These are phyloP conservation scores for Conringia planisiliqua DNA, from an alignment of 345 rosid species.

Conservation along the genomic window DNA sequence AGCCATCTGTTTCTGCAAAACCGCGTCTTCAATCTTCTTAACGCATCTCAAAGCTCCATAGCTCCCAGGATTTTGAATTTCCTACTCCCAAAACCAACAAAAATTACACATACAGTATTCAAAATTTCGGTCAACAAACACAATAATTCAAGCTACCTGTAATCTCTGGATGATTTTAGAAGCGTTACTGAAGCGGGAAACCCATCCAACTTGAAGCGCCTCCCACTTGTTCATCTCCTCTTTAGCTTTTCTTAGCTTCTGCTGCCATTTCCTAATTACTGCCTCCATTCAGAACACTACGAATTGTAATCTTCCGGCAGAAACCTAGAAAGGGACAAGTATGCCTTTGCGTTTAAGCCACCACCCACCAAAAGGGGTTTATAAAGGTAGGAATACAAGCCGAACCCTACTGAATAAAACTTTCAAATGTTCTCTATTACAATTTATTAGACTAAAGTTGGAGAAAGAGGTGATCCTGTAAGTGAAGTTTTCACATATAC, in stretches of 20 bases:
- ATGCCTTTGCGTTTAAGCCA: slow-evolving; percentile 3
- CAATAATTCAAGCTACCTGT: slow-evolving; percentile 34
- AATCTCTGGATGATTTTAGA: slow-evolving; percentile 68
- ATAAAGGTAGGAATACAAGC: not conserved
- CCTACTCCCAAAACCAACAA: slow-evolving; percentile 27
- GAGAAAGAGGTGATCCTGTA: not conserved
- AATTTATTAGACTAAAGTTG: not conserved
- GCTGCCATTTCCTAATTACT: slow-evolving; percentile 63
- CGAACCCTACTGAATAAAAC: not conserved
- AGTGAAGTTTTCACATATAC: not conserved
- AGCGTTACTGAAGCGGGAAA: slow-evolving; percentile 59
- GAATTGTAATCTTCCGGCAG: not conserved
- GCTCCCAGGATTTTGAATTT: slow-evolving; percentile 46
- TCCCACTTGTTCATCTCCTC: slow-evolving; percentile 72
- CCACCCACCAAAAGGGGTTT: not conserved
- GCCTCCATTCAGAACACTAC: slow-evolving; percentile 52
- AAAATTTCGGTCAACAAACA: not conserved
- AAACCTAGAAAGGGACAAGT: slow-evolving; percentile 10
- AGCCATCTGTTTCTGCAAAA: slow-evolving; percentile 68
- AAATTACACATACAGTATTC: not conserved
- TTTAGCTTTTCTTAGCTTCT: slow-evolving; percentile 51
- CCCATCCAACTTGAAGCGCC: slow-evolving; percentile 55
- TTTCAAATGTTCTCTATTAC: slow-evolving; percentile 1
- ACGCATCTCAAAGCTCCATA: slow-evolving; percentile 54
- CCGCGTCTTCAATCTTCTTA: slow-evolving; percentile 50